A percentile compares a stretch with the other conserved stretches of the same genome.
Evolutionary conservation across 169 alveolate species (phyloP).

Genomic region (Pseudocohnilembus persalinus): DNA sequence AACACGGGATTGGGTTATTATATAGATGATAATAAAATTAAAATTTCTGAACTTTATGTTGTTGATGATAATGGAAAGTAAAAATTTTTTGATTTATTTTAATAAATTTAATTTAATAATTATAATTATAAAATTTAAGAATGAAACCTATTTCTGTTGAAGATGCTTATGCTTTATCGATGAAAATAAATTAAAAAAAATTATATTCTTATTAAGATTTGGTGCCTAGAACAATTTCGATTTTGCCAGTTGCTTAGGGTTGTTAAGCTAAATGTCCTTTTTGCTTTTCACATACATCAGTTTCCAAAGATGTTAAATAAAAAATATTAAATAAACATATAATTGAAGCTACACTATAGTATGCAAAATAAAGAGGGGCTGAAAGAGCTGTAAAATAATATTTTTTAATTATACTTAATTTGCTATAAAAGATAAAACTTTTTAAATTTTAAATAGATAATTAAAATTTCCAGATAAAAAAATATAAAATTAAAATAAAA

Average conservation of each 20-base stretch:
- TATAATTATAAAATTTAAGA: background rate
- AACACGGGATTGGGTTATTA: background rate
- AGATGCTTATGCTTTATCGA: background rate
- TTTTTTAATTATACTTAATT: too few species aligned
- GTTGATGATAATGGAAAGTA: background rate
- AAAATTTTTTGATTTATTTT: too few species aligned
- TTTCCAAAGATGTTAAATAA: background rate
- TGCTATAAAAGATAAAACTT: too few species aligned
- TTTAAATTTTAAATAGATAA: too few species aligned
- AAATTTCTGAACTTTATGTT: too few species aligned
- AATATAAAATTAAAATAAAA: too few species aligned
- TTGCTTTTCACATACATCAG: background rate
- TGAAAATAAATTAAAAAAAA: background rate
- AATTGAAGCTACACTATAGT: too few species aligned
- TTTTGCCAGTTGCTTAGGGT: background rate
- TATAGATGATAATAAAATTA: background rate
- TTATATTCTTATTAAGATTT: background rate
- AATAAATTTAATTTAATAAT: too few species aligned
- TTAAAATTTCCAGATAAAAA: too few species aligned
- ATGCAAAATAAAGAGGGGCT: background rate
- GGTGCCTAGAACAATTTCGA: background rate
- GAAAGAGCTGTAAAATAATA: background rate
- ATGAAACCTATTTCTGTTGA: background rate
- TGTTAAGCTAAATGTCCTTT: background rate
- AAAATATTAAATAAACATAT: too few species aligned